phyloP scores from a whole-genome alignment of 495 filamentous ascomycete genomes.

The Hyaloscypha hepaticicola region DNA sequence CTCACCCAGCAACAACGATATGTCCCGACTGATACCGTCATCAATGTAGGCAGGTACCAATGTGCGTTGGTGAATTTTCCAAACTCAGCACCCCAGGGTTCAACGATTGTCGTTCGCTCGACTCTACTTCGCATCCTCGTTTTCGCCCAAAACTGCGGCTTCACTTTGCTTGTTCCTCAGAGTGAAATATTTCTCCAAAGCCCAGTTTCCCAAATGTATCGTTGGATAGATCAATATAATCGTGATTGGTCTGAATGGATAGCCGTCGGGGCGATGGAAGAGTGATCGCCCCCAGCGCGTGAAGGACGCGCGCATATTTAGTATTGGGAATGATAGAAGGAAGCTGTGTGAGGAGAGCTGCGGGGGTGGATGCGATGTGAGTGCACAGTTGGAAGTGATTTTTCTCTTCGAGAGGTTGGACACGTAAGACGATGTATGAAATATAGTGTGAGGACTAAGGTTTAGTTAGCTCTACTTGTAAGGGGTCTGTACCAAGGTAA shows the following conservation, averaged over 20 bases:
- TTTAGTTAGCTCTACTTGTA: too few species aligned
- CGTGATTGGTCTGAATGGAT: constrained; percentile 1
- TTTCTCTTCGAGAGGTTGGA: neutral
- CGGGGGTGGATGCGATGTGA: neutral
- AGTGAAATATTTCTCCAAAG: constrained; percentile 1
- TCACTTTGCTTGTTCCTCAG: constrained; percentile 1
- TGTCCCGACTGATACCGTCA: neutral
- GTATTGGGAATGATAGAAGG: neutral
- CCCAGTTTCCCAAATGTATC: constrained; percentile 1
- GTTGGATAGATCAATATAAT: constrained; percentile 1
- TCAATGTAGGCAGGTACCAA: constrained; percentile 1
- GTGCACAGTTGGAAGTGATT: constrained; percentile 1
- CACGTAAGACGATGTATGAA: neutral
- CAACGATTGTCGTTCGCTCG: constrained; percentile 1
- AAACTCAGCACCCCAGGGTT: neutral
- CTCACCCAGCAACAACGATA: constrained; percentile 1
- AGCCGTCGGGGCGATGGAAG: neutral
- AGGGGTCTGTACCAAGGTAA: too few species aligned
- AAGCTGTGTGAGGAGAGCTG: constrained; percentile 1
- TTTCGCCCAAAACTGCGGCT: neutral
- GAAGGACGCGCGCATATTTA: neutral
- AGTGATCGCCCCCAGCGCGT: neutral
- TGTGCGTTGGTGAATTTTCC: constrained; percentile 1
- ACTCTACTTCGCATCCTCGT: neutral
- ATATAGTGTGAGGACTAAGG: too few species aligned